Conservation (phyloP, 1,284 basidiomycete genomes). For the Spongispora temasekensis region DNA sequence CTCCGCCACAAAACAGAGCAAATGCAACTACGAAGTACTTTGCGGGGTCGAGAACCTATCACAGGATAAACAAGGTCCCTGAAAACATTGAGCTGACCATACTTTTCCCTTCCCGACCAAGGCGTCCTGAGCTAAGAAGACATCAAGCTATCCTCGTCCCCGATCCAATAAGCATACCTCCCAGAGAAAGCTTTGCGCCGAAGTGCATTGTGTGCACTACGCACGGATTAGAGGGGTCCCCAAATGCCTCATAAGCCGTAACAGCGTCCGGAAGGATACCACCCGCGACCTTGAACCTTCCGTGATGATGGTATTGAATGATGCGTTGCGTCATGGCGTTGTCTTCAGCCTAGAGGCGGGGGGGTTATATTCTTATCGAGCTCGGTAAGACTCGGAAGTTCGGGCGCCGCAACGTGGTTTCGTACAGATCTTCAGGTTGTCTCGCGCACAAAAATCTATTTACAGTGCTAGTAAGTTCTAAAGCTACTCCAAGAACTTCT, state of each 20-base stretch:
- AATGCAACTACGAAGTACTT: slow-evolving; percentile 57
- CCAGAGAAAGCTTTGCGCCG: slow-evolving; percentile 24
- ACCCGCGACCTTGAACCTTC: slow-evolving; percentile 23
- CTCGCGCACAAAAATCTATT: slow-evolving; percentile 3
- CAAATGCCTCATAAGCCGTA: slow-evolving; percentile 23
- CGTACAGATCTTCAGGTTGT: too few species aligned
- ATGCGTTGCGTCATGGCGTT: slow-evolving; percentile 12
- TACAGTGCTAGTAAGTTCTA: slow-evolving; percentile 15
- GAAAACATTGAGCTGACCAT: not conserved
- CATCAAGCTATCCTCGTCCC: not conserved
- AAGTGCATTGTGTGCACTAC: slow-evolving; percentile 22
- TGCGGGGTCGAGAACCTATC: slow-evolving; percentile 47
- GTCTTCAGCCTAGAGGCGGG: not conserved
- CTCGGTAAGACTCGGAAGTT: too few species aligned
- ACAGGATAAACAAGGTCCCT: not conserved
- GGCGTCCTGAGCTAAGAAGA: slow-evolving; percentile 42
- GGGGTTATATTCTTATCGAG: too few species aligned
- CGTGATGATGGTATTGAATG: slow-evolving; percentile 22
- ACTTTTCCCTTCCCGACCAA: slow-evolving; percentile 52
- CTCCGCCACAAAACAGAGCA: slow-evolving; percentile 57
- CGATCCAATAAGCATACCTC: slow-evolving; percentile 8
- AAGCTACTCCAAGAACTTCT: slow-evolving; percentile 38
- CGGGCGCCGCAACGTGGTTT: too few species aligned
- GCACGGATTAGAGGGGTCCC: slow-evolving; percentile 23
- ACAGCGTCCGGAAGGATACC: slow-evolving; percentile 25